Evolutionary conservation across 2,329 filamentous ascomycete species (phyloP), one percentile per base, ranked within the genome.

Genomic region (Phoma herbarum): DNA sequence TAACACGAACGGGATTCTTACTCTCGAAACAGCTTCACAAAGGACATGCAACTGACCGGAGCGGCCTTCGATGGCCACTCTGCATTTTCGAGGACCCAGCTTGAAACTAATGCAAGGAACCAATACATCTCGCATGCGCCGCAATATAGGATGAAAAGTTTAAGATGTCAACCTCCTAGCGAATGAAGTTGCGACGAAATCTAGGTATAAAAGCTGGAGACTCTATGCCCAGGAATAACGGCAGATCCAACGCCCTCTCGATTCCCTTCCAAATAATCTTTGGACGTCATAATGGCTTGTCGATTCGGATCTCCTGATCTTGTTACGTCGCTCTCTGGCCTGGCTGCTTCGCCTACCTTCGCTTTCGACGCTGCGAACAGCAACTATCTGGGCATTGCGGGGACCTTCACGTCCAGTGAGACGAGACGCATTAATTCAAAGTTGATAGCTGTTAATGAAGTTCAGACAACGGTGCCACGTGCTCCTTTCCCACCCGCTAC

Each of bases 401-500:
- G 64, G 23, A 59, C 55, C 31, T 67, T 63, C 49, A 63, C 54
- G 3, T 59, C 53, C 18, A 52, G 53, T 64, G 56, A 45, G 25
- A 6, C 14, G 28, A 6, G 5, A 29, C 12, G 25, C 4, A 14
- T 35, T 23, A 3, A 9, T 8, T 12, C 14, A 0, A 18, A 0
- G 7, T 47, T 16, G 18, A 22, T n/a, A 18, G 10, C 16, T n/a
- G 23, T 37, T 53, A 7, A 58, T n/a, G 26, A 8, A 6, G 7
- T 16, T 31, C 26, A 65, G 62, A 42, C 56, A 61, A 59, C 26
- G 62, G 62, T 12, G 53, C 56, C 5, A 18, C 39, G 3, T 67
- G 64, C 49, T 67, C 62, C 10, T 67, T 67, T 42, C 64, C 60
- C 14, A 67, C 60, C 18, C 62, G 58, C 12, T 63, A 54, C 33